Evolutionary conservation across 768 basidiomycete species (phyloP).

Genomic region (Tephrocybe sp.): DNA sequence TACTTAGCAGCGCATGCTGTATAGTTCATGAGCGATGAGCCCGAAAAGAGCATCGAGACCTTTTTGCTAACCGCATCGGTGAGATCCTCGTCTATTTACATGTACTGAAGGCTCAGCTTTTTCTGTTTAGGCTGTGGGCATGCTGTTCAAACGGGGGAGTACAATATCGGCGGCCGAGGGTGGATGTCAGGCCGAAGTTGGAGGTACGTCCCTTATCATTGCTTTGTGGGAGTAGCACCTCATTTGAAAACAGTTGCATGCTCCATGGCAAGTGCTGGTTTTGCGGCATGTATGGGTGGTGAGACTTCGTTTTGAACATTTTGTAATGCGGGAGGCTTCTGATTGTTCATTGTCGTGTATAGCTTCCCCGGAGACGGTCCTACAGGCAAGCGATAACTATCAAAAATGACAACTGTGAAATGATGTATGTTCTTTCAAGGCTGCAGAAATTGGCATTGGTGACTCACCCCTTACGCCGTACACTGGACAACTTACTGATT

Average conservation of each 20-base stretch:
- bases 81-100: slow-evolving; percentile 24
- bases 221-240: neutral
- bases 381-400: slow-evolving; percentile 51
- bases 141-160: slow-evolving; percentile 97
- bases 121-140: slow-evolving; percentile 83
- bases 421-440: slow-evolving; percentile 31
- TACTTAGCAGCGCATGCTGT: too few species aligned
- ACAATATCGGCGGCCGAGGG: slow-evolving; percentile 97
- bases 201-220: slow-evolving; percentile 47
- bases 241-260: slow-evolving; percentile 66
- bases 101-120: slow-evolving; percentile 2
- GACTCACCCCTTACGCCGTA: slow-evolving; percentile 1
- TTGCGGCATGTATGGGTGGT: slow-evolving; percentile 94
- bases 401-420: neutral
- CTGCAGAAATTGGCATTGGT: slow-evolving; percentile 93
- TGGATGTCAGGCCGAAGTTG: slow-evolving; percentile 94
- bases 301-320: slow-evolving; percentile 6
- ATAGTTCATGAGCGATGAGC: slow-evolving; percentile 88
- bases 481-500: neutral
- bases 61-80: slow-evolving; percentile 90
- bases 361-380: slow-evolving; percentile 81
- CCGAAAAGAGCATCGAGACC: slow-evolving; percentile 82
- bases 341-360: slow-evolving; percentile 1
- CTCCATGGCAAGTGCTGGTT: slow-evolving; percentile 94
- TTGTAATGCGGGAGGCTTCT: too few species aligned